phyloP scores from a whole-genome alignment of 2,329 filamentous ascomycete genomes.

The Onygenales sp. region DNA sequence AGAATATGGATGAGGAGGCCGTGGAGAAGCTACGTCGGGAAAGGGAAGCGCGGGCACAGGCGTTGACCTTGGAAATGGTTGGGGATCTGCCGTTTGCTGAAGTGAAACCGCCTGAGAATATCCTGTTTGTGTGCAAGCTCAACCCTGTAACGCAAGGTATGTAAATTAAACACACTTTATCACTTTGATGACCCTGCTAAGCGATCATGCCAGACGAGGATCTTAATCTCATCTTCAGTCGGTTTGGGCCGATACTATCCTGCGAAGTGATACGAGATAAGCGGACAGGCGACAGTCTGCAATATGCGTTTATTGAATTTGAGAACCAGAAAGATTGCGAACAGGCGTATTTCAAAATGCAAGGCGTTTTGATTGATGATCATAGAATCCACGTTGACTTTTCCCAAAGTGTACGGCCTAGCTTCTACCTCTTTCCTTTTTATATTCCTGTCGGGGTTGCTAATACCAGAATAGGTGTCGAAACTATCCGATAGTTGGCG shows the following conservation, averaged over 20 bases:
- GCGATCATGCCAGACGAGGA: slow-evolving; percentile 58
- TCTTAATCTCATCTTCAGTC: slow-evolving; percentile 89
- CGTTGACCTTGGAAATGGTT: slow-evolving; percentile 93
- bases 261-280: slow-evolving; percentile 95
- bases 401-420: slow-evolving; percentile 70
- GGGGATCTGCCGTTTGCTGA: slow-evolving; percentile 95
- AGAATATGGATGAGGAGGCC: slow-evolving; percentile 69
- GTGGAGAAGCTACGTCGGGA: slow-evolving; percentile 74
- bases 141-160: slow-evolving; percentile 80
- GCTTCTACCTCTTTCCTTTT: background rate
- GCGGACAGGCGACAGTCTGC: slow-evolving; percentile 85
- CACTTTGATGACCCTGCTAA: background rate
- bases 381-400: slow-evolving; percentile 98
- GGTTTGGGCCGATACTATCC: slow-evolving; percentile 88
- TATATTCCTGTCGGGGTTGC: slow-evolving; percentile 6
- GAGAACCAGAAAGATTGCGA: slow-evolving; percentile 89
- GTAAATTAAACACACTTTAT: slow-evolving; percentile 6
- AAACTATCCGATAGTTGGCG: slow-evolving; percentile 87
- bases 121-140: slow-evolving; percentile 95
- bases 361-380: slow-evolving; percentile 91
- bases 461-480: slow-evolving; percentile 39
- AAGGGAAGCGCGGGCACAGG: slow-evolving; percentile 85
- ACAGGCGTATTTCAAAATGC: slow-evolving; percentile 97
- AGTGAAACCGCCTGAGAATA: slow-evolving; percentile 93
- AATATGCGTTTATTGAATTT: slow-evolving; percentile 97